Base-by-base conservation (phyloP, 306 rosid genomes). In the Glycine latifolia region DNA sequence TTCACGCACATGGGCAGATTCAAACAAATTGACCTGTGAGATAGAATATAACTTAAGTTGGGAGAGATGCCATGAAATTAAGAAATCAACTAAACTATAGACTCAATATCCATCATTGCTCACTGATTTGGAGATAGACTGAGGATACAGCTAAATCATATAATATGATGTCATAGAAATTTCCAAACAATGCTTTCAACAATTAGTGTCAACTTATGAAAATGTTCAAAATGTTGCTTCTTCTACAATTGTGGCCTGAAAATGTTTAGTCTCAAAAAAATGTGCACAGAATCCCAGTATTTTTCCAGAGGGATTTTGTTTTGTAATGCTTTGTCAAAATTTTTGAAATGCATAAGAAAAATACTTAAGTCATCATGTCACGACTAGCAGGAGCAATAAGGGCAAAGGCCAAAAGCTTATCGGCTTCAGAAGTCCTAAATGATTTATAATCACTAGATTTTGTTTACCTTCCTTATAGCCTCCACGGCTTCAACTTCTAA, bases 401-500 rank as follows among this genome's bases (percentile, higher is more conserved):
- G 66, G 59, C 65, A 76, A 77, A 67, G 65, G 58, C 16, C 15
- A 76, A 39, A 58, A 83, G 65, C 37, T 44, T 54, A 37, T 67
- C 48, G 44, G 26, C 58, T 39, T 61, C 55, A 76, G 48, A 59
- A 83, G 65, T 26, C 70, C 69, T 54, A 66, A 13, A 48, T 59
- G 59, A 54, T 43, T 55, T 46, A 43, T 43, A 79, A 46, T 52
- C 47, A 41, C 16, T 41, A 84, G 11, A 53, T 62, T 62, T 77
- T 76, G 56, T 71, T 75, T 84, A 92, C 98, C 94, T 91, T 91
- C 63, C 77, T 77, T 55, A 92, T 85, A 78, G 90, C 88, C 67
- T 87, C 90, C 52, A 79, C 59, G 50, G 97, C 97, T 78, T 88
- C 84, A 7, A 58, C 78, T 88, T 91, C 97, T 86, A 89, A 83